These are phyloP conservation scores for Ramaria sp. DNA, from an alignment of 768 basidiomycete species.

Conservation along the genomic window DNA sequence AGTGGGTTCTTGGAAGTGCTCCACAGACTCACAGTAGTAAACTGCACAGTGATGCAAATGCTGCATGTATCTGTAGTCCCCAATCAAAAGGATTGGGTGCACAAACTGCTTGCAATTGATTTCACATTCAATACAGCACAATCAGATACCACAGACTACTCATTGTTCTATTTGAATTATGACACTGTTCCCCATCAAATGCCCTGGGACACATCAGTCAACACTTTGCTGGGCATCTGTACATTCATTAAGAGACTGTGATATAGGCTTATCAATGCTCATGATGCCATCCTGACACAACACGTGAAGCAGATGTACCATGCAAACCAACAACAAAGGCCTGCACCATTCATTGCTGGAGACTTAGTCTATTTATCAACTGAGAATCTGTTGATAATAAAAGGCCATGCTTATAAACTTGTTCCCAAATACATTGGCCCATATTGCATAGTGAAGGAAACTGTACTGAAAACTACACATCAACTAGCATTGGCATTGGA, in stretches of 20 bases:
- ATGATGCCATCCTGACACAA: constrained; percentile 13
- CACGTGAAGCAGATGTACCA: constrained; percentile 18
- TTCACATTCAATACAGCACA: constrained; percentile 26
- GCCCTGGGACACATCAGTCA: not conserved
- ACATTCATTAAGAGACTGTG: constrained; percentile 11
- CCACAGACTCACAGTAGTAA: constrained; percentile 14
- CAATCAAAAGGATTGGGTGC: constrained; percentile 22
- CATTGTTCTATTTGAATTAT: constrained; percentile 23
- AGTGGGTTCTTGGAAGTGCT: constrained; percentile 22
- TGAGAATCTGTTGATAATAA: constrained; percentile 19
- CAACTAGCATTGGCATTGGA: constrained; percentile 15
- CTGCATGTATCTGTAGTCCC: constrained; percentile 16
- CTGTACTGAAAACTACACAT: constrained; percentile 13
- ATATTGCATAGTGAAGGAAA: constrained; percentile 13
- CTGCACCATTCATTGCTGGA: constrained; percentile 15
- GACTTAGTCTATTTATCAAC: constrained; percentile 30
- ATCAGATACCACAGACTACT: constrained; percentile 23
- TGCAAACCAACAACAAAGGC: constrained; percentile 12
- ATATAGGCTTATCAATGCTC: constrained; percentile 20
- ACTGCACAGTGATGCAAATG: constrained; percentile 23
- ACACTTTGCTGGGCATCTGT: not conserved
- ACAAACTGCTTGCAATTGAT: constrained; percentile 17
- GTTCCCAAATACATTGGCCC: constrained; percentile 33
- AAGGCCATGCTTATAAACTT: constrained; percentile 12
- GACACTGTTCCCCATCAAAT: constrained; percentile 12